Evolutionary conservation across 768 basidiomycete genomes (phyloP).

Genomic region (Lentinula guzmanii): DNA sequence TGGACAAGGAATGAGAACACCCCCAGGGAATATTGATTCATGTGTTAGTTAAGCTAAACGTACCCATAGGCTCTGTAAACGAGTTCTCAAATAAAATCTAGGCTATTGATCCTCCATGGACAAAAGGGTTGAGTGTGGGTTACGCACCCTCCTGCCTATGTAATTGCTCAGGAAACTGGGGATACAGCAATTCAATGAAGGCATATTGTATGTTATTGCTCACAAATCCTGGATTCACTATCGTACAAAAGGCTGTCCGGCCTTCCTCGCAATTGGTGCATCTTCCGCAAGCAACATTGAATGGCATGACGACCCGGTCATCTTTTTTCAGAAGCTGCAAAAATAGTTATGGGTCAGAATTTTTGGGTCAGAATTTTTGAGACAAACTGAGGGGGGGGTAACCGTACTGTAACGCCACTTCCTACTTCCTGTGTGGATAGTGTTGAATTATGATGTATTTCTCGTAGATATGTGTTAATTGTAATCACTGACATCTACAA

Average conservation of each 20-base stretch:
- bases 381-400: not conserved
- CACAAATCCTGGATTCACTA: slow-evolving; percentile 54
- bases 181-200: not conserved
- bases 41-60: not conserved
- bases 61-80: slow-evolving; percentile 40
- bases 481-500: slow-evolving; percentile 31
- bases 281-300: slow-evolving; percentile 54
- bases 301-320: slow-evolving; percentile 56
- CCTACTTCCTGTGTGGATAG: slow-evolving; percentile 31
- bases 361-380: not conserved
- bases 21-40: too few species aligned
- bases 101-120: too few species aligned
- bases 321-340: slow-evolving; percentile 43
- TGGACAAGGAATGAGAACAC: not conserved
- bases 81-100: not conserved
- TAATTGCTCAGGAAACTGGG: not conserved
- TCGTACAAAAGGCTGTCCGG: slow-evolving; percentile 48
- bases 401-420: slow-evolving; percentile 30
- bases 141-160: slow-evolving; percentile 40
- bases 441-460: not conserved
- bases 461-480: slow-evolving; percentile 1
- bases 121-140: not conserved
- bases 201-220: slow-evolving; percentile 13
- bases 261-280: slow-evolving; percentile 53
- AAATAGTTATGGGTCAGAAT: not conserved